A percentile compares a stretch with the other conserved stretches of the same genome.
These are phyloP conservation scores for Selaginella tamariscina DNA, from an alignment of 75 land plant species.

Conservation along the genomic window DNA sequence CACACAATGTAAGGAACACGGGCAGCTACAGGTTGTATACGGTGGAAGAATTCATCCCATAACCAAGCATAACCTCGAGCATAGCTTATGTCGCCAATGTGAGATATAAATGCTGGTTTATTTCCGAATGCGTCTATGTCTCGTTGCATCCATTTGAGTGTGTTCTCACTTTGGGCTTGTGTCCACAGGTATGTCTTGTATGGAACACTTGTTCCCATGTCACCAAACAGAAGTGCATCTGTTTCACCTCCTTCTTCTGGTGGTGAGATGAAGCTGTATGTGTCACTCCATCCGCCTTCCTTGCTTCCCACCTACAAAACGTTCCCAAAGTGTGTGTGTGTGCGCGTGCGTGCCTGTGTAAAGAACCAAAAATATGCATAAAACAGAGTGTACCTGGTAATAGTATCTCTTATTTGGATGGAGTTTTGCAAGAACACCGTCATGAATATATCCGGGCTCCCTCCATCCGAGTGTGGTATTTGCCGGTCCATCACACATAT, in stretches of 20 bases:
- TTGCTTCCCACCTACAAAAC: slow-evolving; percentile 69
- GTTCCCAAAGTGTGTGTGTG: no score
- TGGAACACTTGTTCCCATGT: slow-evolving; percentile 74
- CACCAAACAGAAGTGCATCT: slow-evolving; percentile 83
- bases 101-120: slow-evolving; percentile 63
- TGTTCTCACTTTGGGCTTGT: slow-evolving; percentile 64
- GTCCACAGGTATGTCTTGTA: slow-evolving; percentile 59
- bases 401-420: slow-evolving; percentile 46
- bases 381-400: slow-evolving; percentile 39
- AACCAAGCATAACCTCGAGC: slow-evolving; percentile 85
- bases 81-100: slow-evolving; percentile 91
- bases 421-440: slow-evolving; percentile 44
- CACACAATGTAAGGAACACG: slow-evolving; percentile 66
- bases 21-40: slow-evolving; percentile 82
- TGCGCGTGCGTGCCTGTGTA: background rate
- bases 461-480: slow-evolving; percentile 69
- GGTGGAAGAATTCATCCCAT: slow-evolving; percentile 73
- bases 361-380: background rate
- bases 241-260: slow-evolving; percentile 47
- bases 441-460: slow-evolving; percentile 68
- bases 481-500: slow-evolving; percentile 78
- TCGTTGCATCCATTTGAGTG: slow-evolving; percentile 62
- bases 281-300: slow-evolving; percentile 57
- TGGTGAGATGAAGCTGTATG: slow-evolving; percentile 53
- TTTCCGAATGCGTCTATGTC: slow-evolving; percentile 60